Conservation (phyloP, 768 basidiomycete genomes). For the Lentinula guzmanii region DNA sequence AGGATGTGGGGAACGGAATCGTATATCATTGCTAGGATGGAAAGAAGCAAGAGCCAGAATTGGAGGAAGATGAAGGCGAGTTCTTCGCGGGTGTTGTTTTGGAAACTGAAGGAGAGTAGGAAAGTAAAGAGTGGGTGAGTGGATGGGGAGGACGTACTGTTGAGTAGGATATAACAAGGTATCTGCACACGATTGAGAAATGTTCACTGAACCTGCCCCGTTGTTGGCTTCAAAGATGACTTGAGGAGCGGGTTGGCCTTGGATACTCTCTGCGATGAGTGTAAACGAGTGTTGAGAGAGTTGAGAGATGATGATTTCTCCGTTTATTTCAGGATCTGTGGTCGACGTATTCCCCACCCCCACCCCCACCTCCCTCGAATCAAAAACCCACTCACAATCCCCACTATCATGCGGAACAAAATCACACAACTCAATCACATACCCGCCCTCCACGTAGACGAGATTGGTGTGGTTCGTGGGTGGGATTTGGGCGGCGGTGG, state of each 20-base stretch:
- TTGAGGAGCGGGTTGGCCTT: too few relatives aligned
- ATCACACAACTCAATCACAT: conserved; percentile 35
- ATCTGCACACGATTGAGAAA: conserved; percentile 36
- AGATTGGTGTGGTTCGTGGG: conserved; percentile 29
- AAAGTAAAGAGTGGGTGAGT: too few relatives aligned
- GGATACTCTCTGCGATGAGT: not conserved
- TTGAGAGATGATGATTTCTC: not conserved
- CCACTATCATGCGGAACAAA: conserved; percentile 30
- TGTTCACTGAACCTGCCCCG: conserved; percentile 9
- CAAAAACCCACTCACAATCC: conserved; percentile 30
- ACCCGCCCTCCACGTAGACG: conserved; percentile 19
- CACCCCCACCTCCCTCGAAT: not conserved
- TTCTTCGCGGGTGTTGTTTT: conserved; percentile 41
- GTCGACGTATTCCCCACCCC: too few relatives aligned
- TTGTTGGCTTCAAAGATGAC: not conserved
- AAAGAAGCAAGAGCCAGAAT: conserved; percentile 49
- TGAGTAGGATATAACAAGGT: conserved; percentile 38
- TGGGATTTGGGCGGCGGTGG: conserved; percentile 28
- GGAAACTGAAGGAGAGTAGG: conserved; percentile 23
- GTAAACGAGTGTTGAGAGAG: too few relatives aligned
- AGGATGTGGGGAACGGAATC: conserved; percentile 44
- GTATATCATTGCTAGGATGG: conserved; percentile 40
- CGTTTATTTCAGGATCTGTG: not conserved
- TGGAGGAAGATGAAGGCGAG: conserved; percentile 40
- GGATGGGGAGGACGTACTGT: conserved; percentile 24